A percentile compares a stretch with the other conserved stretches of the same genome.
These are phyloP conservation scores for Omphalea diandra DNA, from an alignment of 441 rosid species.

Conservation along the genomic window DNA sequence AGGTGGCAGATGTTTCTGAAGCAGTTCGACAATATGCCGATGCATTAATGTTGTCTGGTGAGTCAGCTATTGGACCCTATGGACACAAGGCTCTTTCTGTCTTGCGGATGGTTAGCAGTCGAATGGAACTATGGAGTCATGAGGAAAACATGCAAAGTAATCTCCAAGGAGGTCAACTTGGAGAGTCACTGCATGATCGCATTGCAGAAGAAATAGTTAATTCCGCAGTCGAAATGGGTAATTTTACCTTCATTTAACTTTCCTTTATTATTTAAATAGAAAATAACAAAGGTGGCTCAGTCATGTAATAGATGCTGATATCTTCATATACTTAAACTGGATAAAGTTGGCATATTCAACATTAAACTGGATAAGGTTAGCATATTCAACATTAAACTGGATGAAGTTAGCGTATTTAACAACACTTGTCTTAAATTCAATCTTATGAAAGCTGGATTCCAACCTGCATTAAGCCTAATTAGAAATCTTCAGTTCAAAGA, in stretches of 20 bases:
- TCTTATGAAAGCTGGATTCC: background rate
- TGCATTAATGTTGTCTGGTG: slow-evolving; percentile 71
- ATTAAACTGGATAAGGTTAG: too few species aligned
- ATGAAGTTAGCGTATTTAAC: too few species aligned
- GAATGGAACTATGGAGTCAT: slow-evolving; percentile 69
- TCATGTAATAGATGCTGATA: background rate
- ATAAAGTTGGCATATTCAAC: too few species aligned
- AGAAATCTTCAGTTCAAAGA: background rate
- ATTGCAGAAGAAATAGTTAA: slow-evolving; percentile 69
- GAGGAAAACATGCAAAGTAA: slow-evolving; percentile 41
- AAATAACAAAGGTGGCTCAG: background rate
- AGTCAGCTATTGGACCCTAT: slow-evolving; percentile 58
- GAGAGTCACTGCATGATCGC: slow-evolving; percentile 46
- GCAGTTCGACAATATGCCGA: slow-evolving; percentile 71
- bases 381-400: too few species aligned
- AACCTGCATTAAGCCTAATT: background rate
- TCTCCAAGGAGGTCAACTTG: slow-evolving; percentile 37
- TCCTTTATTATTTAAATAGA: background rate
- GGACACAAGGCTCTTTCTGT: slow-evolving; percentile 68
- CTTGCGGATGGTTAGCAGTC: slow-evolving; percentile 50
- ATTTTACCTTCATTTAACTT: background rate
- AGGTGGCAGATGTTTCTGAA: slow-evolving; percentile 81
- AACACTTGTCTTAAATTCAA: too few species aligned
- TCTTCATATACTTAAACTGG: background rate
- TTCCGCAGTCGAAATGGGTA: slow-evolving; percentile 68